These are phyloP conservation scores for Quercus wislizeni DNA, from an alignment of 306 rosid genomes.

Conservation along the genomic window DNA sequence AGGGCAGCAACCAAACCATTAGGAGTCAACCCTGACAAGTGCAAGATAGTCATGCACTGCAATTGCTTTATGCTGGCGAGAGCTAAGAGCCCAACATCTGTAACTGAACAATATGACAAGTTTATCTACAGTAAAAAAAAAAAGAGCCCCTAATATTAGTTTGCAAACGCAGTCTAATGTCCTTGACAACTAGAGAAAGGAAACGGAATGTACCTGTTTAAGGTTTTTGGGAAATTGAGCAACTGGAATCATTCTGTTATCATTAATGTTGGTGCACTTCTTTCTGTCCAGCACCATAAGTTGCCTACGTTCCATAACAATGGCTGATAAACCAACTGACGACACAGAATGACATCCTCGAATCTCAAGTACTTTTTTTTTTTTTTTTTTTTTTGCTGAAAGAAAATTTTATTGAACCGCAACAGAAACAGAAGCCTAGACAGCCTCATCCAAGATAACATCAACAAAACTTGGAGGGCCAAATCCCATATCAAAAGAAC, in stretches of 20 bases:
- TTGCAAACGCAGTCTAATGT: not conserved
- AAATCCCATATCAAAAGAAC: too few species aligned
- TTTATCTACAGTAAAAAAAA: conserved; percentile 52
- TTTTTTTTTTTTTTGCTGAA: too few species aligned
- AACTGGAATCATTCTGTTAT: conserved; percentile 54
- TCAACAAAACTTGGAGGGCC: too few species aligned
- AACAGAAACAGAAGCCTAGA: too few species aligned
- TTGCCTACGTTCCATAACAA: conserved; percentile 52
- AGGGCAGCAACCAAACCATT: conserved; percentile 59
- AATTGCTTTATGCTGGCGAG: conserved; percentile 54
- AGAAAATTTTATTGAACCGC: too few species aligned
- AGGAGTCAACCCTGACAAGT: conserved; percentile 55
- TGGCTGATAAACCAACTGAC: conserved; percentile 45
- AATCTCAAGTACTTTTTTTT: conserved; percentile 35
- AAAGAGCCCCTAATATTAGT: not conserved
- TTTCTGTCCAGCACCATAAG: conserved; percentile 55
- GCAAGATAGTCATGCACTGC: conserved; percentile 50
- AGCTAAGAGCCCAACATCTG: conserved; percentile 63
- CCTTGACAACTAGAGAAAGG: not conserved
- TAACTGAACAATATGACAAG: conserved; percentile 61
- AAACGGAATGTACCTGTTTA: conserved; percentile 37
- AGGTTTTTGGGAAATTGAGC: conserved; percentile 53
- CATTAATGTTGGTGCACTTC: conserved; percentile 50
- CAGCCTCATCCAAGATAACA: too few species aligned
- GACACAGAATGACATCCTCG: conserved; percentile 55